Percentiles rank a stretch among this genome's conserved stretches.
Evolutionary conservation across 768 basidiomycete species (phyloP).

Genomic region (Cystofilobasidium bisporidii): DNA sequence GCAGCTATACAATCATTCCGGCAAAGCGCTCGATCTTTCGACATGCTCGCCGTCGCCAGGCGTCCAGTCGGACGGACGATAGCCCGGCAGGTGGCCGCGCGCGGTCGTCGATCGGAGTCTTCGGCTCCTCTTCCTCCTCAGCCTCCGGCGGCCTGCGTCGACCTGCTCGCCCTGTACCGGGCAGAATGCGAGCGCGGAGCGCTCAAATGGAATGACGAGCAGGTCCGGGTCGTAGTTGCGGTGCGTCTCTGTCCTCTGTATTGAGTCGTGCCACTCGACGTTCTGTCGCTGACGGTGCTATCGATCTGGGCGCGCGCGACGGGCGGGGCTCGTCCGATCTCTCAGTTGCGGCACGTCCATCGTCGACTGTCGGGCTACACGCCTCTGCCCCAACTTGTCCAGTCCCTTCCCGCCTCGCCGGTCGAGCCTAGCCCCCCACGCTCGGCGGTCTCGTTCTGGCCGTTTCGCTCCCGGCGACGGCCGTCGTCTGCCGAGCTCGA

Average conservation of each 20-base stretch:
- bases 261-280: background rate
- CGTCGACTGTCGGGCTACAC: slow-evolving; percentile 12
- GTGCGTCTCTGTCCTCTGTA: background rate
- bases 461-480: background rate
- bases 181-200: slow-evolving; percentile 8
- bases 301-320: too few species aligned
- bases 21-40: too few species aligned
- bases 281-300: background rate
- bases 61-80: background rate
- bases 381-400: slow-evolving; percentile 16
- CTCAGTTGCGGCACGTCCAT: slow-evolving; percentile 19
- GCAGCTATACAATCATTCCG: too few species aligned
- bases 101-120: slow-evolving; percentile 3
- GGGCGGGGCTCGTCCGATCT: too few species aligned
- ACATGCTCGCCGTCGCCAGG: background rate
- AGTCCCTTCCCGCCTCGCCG: background rate
- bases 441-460: slow-evolving; percentile 14
- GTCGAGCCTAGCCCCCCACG: background rate
- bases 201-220: slow-evolving; percentile 26
- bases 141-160: background rate
- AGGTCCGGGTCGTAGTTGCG: slow-evolving; percentile 16
- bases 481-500: background rate
- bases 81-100: too few species aligned
- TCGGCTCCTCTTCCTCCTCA: too few species aligned
- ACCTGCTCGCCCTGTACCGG: slow-evolving; percentile 21